These are phyloP conservation scores for Leishmania tarentolae DNA, from an alignment of 208 protist species.

Conservation along the genomic window DNA sequence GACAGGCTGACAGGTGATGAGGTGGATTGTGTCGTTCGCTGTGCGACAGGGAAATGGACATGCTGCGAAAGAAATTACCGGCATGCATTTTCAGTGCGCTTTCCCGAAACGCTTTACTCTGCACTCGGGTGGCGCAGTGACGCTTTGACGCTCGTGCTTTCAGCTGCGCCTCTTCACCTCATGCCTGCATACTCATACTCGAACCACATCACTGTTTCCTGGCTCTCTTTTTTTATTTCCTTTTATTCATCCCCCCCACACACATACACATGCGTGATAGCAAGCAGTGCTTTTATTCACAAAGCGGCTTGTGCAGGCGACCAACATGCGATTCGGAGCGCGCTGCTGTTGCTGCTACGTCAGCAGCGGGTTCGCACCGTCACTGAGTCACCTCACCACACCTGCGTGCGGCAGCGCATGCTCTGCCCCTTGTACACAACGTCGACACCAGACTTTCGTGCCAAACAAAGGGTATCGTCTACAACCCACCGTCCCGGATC, in stretches of 20 bases:
- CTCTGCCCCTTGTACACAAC: background rate
- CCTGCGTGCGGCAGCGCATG: background rate
- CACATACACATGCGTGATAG: background rate
- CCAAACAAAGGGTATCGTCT: conserved; percentile 85
- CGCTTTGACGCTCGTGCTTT: background rate
- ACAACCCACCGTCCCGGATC: conserved; percentile 74
- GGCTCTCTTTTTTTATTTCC: background rate
- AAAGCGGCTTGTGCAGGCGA: background rate
- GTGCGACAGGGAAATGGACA: background rate
- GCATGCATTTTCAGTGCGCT: background rate
- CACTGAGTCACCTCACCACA: background rate
- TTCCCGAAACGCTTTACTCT: background rate
- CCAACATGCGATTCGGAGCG: conserved; percentile 3
- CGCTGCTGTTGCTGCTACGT: conserved; percentile 4
- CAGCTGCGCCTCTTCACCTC: background rate
- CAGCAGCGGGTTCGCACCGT: background rate
- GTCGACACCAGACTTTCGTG: conserved; percentile 35
- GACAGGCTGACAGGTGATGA: background rate
- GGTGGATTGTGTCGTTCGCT: no score
- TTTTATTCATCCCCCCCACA: background rate
- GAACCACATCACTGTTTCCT: background rate
- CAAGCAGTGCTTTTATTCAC: background rate
- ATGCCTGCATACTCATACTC: background rate
- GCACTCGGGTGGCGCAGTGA: background rate
- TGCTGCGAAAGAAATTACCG: background rate